Percentiles rank a stretch among this genome's conserved stretches.
phyloP scores from a whole-genome alignment of 495 filamentous ascomycete genomes.

The Talaromyces trachyspermus region DNA sequence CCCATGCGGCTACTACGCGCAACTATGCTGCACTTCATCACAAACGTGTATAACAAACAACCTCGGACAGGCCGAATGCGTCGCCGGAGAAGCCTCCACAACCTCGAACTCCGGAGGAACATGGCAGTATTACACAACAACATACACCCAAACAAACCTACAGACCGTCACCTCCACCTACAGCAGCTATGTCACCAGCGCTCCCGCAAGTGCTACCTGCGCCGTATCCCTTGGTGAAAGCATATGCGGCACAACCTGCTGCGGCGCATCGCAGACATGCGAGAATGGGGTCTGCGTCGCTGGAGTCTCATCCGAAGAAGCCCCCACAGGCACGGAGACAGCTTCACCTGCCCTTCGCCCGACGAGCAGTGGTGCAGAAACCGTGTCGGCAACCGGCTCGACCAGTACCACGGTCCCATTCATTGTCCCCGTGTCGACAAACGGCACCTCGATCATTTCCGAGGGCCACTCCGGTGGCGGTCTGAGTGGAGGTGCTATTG shows the following conservation, averaged over 20 bases:
- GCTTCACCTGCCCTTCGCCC: conserved; percentile 61
- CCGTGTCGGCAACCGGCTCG: conserved; percentile 46
- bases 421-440: conserved; percentile 48
- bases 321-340: conserved; percentile 33
- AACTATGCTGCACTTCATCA: conserved; percentile 58
- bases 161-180: conserved; percentile 60
- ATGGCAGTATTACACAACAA: conserved; percentile 63
- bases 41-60: conserved; percentile 58
- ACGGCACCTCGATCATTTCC: conserved; percentile 36
- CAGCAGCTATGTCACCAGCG: conserved; percentile 42
- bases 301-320: conserved; percentile 28
- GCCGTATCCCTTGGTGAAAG: conserved; percentile 50
- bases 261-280: conserved; percentile 65
- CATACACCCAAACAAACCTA: conserved; percentile 60
- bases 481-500: conserved; percentile 78
- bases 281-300: conserved; percentile 28
- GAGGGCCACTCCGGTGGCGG: conserved; percentile 38
- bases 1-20: conserved; percentile 58
- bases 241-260: conserved; percentile 69
- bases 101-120: conserved; percentile 25
- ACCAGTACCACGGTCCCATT: conserved; percentile 55
- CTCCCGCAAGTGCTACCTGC: conserved; percentile 47
- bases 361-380: conserved; percentile 54
- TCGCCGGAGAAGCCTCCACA: conserved; percentile 24
- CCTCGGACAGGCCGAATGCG: conserved; percentile 47